A percentile compares a stretch with the other conserved stretches of the same genome.
phyloP scores from a whole-genome alignment of 1,284 basidiomycete species.

The Ustilago hordei region DNA sequence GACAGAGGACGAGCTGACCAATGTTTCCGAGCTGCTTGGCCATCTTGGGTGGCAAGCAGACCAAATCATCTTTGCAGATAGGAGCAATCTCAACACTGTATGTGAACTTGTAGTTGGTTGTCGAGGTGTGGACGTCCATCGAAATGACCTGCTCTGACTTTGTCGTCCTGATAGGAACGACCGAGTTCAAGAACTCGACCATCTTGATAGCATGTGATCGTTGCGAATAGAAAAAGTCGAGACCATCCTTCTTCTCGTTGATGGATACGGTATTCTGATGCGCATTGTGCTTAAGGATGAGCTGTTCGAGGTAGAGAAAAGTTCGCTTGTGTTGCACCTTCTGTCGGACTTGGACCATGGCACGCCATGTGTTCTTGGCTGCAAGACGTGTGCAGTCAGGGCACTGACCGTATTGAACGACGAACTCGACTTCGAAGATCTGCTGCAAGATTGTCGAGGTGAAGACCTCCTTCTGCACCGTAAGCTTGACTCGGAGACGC shows the following conservation, averaged over 20 bases:
- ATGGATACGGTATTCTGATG: constrained; percentile 96
- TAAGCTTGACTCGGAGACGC: constrained; percentile 89
- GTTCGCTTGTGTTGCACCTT: constrained; percentile 92
- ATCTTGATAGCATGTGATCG: constrained; percentile 94
- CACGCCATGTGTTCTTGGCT: constrained; percentile 99
- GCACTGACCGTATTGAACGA: constrained; percentile 96
- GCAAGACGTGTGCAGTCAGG: constrained; percentile 91
- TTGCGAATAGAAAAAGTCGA: constrained; percentile 95
- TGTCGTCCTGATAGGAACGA: constrained; percentile 89
- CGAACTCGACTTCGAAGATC: constrained; percentile 95
- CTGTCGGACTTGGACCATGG: constrained; percentile 95
- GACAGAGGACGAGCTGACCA: constrained; percentile 84
- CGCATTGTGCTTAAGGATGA: constrained; percentile 95
- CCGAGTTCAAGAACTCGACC: constrained; percentile 91
- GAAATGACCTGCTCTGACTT: constrained; percentile 93
- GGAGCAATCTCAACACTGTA: constrained; percentile 98
- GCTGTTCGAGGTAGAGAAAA: constrained; percentile 96
- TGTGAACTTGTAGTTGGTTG: constrained; percentile 96
- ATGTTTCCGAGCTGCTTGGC: constrained; percentile 89
- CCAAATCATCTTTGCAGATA: constrained; percentile 96
- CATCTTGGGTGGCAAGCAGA: constrained; percentile 85
- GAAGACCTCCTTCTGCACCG: constrained; percentile 98
- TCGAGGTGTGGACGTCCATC: constrained; percentile 88
- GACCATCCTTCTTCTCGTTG: constrained; percentile 90
- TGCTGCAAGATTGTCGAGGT: constrained; percentile 96